A percentile compares a stretch with the other conserved stretches of the same genome.
These are phyloP conservation scores for Knoxdaviesia capensis DNA, from an alignment of 2,329 filamentous ascomycete genomes.

Conservation along the genomic window DNA sequence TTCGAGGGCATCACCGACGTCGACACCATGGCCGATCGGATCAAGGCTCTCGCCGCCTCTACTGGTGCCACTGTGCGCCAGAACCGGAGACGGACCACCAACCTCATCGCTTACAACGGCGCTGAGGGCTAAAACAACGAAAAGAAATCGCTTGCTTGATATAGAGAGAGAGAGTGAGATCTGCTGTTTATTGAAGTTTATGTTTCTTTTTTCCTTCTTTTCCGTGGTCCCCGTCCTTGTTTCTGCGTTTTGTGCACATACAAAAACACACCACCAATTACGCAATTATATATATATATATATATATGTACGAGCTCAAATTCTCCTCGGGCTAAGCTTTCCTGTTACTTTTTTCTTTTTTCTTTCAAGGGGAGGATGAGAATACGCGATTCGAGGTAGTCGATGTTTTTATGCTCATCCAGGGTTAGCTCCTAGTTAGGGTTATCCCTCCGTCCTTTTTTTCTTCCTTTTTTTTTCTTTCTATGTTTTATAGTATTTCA, in stretches of 20 bases:
- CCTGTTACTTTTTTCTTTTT: neutral
- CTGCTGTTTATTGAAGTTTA: neutral
- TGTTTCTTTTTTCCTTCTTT: slow-evolving; percentile 1
- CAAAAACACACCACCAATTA: no score
- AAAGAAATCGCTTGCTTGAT: neutral
- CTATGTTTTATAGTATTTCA: neutral
- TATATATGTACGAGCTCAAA: no score
- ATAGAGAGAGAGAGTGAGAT: neutral
- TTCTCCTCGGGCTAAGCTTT: no score
- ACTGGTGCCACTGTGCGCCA: slow-evolving; percentile 22
- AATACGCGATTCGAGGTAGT: no score
- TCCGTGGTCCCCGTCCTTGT: neutral
- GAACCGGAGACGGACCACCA: slow-evolving; percentile 25
- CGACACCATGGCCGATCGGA: slow-evolving; percentile 21
- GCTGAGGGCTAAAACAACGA: slow-evolving; percentile 1
- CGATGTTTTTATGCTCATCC: neutral
- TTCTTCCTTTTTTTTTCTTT: neutral
- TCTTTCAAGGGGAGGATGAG: neutral
- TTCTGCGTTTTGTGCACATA: no score
- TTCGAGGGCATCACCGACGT: slow-evolving; percentile 28
- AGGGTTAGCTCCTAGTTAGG: neutral
- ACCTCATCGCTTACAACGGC: slow-evolving; percentile 37
- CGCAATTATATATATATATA: no score
- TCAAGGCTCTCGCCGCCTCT: slow-evolving; percentile 29
- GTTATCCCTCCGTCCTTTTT: neutral